Conservation (phyloP, 805 yeast genomes). For the Kodamaea nitidulidarum region DNA sequence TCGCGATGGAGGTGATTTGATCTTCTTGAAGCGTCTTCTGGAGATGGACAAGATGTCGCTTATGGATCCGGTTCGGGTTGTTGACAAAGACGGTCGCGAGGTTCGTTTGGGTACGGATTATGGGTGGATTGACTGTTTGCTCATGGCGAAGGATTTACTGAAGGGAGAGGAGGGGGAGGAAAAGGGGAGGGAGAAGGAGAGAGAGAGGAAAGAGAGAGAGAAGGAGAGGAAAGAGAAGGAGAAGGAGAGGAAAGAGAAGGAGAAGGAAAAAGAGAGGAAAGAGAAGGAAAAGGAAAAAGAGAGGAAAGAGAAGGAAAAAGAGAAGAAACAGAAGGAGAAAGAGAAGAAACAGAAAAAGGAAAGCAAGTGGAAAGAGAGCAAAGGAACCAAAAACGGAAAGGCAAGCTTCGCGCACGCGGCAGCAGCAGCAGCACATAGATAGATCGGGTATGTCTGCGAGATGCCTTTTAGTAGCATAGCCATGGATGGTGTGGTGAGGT, state of each 20-base stretch:
- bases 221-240: constrained; percentile 1
- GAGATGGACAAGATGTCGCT: constrained; percentile 34
- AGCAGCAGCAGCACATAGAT: constrained; percentile 42
- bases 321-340: too few relatives aligned
- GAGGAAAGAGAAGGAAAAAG: constrained; percentile 1
- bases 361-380: constrained; percentile 4
- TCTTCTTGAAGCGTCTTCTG: constrained; percentile 42
- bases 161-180: constrained; percentile 3
- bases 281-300: constrained; percentile 3
- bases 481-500: too few relatives aligned
- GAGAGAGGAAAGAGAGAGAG: not conserved
- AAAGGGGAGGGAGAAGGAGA: constrained; percentile 1
- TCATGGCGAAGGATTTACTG: constrained; percentile 57
- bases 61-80: constrained; percentile 23
- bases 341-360: too few relatives aligned
- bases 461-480: too few relatives aligned
- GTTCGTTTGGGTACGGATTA: constrained; percentile 45
- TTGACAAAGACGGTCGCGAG: constrained; percentile 19
- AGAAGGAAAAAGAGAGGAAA: constrained; percentile 4
- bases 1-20: constrained; percentile 48
- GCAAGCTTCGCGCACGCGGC: constrained; percentile 44
- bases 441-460: too few relatives aligned
- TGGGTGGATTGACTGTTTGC: constrained; percentile 68
- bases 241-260: constrained; percentile 1
- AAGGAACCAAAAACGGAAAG: constrained; percentile 8